A percentile compares a stretch with the other conserved stretches of the same genome.
phyloP scores from a whole-genome alignment of 352 stramenopile species.

The Globisporangium carolinianum region DNA sequence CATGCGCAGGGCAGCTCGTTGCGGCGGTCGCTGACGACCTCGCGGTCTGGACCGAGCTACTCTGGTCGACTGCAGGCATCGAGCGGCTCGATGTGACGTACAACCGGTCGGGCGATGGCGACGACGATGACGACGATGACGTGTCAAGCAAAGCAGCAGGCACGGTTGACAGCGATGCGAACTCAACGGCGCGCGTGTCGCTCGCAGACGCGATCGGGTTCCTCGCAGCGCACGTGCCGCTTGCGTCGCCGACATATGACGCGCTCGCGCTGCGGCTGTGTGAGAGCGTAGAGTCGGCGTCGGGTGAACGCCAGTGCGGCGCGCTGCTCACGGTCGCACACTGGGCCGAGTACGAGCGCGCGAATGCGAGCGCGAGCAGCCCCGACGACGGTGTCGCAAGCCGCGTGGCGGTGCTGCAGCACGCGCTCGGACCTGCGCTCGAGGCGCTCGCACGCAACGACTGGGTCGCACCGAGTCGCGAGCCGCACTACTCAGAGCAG shows the following conservation, averaged over 20 bases:
- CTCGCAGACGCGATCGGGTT: slow-evolving; percentile 59
- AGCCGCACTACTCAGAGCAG: slow-evolving; percentile 50
- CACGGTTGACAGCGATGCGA: slow-evolving; percentile 10
- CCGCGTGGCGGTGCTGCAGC: slow-evolving; percentile 15
- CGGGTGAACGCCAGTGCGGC: slow-evolving; percentile 57
- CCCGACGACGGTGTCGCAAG: slow-evolving; percentile 4
- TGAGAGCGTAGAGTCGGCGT: slow-evolving; percentile 24
- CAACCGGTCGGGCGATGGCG: slow-evolving; percentile 5
- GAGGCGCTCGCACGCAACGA: slow-evolving; percentile 33
- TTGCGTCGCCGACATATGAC: slow-evolving; percentile 11
- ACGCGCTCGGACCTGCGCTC: slow-evolving; percentile 19
- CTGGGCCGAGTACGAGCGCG: slow-evolving; percentile 40
- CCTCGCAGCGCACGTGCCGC: slow-evolving; percentile 24
- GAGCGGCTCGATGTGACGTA: slow-evolving; percentile 19
- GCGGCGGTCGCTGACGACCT: slow-evolving; percentile 15
- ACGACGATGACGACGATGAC: too few species aligned
- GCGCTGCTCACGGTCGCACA: slow-evolving; percentile 38
- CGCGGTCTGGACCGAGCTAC: slow-evolving; percentile 31
- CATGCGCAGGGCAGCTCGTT: slow-evolving; percentile 16
- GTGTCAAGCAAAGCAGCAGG: too few species aligned
- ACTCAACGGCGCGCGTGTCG: slow-evolving; percentile 28
- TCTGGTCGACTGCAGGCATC: slow-evolving; percentile 42
- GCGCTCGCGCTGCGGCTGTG: slow-evolving; percentile 18
- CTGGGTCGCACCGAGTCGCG: slow-evolving; percentile 22
- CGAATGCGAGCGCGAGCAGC: slow-evolving; percentile 4